Evolutionary conservation across 2,329 filamentous ascomycete genomes (phyloP).

Genomic region (Sclerotinia subarctica): DNA sequence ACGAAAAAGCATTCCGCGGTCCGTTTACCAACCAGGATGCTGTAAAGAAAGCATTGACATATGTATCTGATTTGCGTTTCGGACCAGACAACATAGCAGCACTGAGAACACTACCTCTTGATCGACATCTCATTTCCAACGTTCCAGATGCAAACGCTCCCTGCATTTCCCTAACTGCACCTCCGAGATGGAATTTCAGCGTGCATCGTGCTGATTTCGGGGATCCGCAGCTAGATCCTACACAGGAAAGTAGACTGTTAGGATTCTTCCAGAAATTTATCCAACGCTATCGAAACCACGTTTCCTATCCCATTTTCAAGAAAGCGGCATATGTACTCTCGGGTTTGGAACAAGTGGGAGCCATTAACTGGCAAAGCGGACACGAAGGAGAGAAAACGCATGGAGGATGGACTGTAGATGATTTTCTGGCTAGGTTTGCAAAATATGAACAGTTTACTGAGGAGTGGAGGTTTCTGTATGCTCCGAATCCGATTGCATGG

Average conservation of each 20-base stretch:
- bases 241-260: neutral
- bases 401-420: neutral
- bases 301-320: neutral
- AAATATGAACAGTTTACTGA: conserved; percentile 1
- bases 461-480: neutral
- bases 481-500: neutral
- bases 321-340: neutral
- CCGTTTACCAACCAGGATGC: neutral
- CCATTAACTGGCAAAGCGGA: neutral
- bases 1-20: neutral
- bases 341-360: neutral
- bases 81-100: neutral
- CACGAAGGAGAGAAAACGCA: neutral
- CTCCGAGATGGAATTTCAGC: neutral
- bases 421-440: neutral
- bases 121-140: neutral
- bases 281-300: neutral
- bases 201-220: neutral
- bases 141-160: neutral
- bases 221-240: neutral
- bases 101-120: neutral
- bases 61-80: neutral
- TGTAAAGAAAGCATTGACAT: neutral
- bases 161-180: neutral
- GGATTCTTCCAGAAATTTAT: neutral